Evolutionary conservation across 2,329 filamentous ascomycete genomes (phyloP), one percentile per base, ranked within the genome.

Genomic region (Aspergillus hortae): DNA sequence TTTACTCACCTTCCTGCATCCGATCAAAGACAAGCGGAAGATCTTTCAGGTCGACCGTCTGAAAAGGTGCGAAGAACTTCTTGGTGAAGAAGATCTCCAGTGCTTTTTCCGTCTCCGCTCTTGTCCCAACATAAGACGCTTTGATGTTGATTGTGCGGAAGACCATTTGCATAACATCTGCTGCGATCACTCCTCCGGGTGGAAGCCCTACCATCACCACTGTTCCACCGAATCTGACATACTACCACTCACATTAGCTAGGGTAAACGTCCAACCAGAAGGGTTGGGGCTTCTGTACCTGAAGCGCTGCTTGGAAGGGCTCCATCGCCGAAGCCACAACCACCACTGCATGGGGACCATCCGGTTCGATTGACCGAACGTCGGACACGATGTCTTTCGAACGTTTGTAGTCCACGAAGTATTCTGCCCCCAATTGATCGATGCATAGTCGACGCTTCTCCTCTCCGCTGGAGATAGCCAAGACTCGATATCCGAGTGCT

Each of bases 51-150:
- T 23, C 23, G 23, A 23, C 23, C 6, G 23, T 23, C 23, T 23
- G 23, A 23, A 23, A 23, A 1, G 23, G 23, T 6, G 23, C 5
- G 23, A 23, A 23, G 6, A 23, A 23, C 23, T 6, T 23, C 23
- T 6, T 6, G 23, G 23, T 10, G 49, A 80, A 76, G 79, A 83
- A 95, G 77, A 96, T 95, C 59, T 95, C 90, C 56, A 96, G 79
- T 4, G 92, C 92, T 77, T 96, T 92, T 49, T 86, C 83, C 1
- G 86, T 86, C 68, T 96, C 92, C 66, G 86, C 83, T 63, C 90
- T 83, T 79, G 95, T 96, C 51, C 92, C 92, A 62, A 96, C 91
- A 69, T 96, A 96, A 61, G 84, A 89, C 52, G 90, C 91, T 77
- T 89, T 89, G 77, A 96, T 95, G 61, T 74, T 85, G 74, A 96